Evolutionary conservation across 202 grass and related monocot genomes (phyloP).

Genomic region (Elaeis oleifera): DNA sequence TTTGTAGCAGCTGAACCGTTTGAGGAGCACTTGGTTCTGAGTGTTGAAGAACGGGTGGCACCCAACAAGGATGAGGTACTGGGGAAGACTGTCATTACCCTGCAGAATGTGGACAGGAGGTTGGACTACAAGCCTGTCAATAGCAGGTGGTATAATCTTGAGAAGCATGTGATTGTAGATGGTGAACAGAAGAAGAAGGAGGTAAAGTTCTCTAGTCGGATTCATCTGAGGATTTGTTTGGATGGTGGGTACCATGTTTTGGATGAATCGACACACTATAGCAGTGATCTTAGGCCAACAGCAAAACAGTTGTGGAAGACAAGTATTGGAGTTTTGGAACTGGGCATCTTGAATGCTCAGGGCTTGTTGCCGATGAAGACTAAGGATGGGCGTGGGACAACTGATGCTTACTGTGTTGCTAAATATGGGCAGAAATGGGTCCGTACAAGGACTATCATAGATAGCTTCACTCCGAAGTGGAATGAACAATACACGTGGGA

Average conservation of each 20-base stretch:
- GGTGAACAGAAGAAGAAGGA: constrained; percentile 51
- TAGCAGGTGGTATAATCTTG: constrained; percentile 31
- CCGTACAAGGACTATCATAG: constrained; percentile 59
- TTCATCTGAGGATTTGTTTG: constrained; percentile 64
- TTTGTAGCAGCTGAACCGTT: constrained; percentile 69
- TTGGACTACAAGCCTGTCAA: no score
- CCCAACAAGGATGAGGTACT: constrained; percentile 54
- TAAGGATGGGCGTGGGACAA: constrained; percentile 60
- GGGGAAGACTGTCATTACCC: constrained; percentile 39
- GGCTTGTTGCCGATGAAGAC: constrained; percentile 63
- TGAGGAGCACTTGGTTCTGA: constrained; percentile 52
- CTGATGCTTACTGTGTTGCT: constrained; percentile 62
- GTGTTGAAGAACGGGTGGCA: constrained; percentile 49
- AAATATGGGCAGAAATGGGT: constrained; percentile 87
- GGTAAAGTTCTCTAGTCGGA: constrained; percentile 49
- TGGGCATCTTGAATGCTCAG: constrained; percentile 57
- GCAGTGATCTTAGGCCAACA: constrained; percentile 65
- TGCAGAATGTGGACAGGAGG: constrained; percentile 18
- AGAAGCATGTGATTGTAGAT: constrained; percentile 58
- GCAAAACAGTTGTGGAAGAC: constrained; percentile 61
- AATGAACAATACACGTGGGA: constrained; percentile 80
- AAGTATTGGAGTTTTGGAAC: constrained; percentile 55
- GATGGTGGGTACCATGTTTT: constrained; percentile 75
- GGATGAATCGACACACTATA: constrained; percentile 72
- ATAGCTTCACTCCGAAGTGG: constrained; percentile 62